Evolutionary conservation across 2,329 filamentous ascomycete species (phyloP).

Genomic region (Cercospora nicotianae): DNA sequence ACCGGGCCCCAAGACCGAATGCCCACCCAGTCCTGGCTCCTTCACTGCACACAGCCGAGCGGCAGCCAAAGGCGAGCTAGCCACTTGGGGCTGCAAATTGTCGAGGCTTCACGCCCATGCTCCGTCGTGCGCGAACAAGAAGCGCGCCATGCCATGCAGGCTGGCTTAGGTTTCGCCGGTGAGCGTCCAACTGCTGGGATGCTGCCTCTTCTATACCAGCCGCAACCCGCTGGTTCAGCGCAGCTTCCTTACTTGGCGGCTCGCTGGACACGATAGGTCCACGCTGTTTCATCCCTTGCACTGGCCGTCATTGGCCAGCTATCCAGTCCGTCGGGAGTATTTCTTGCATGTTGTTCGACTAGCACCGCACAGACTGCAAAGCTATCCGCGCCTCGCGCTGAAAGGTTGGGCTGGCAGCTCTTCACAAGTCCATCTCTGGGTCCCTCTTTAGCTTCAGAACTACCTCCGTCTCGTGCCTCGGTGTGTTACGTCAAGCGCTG

Average conservation of each 20-base stretch:
- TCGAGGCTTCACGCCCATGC: conserved; percentile 12
- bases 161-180: conserved; percentile 25
- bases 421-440: conserved; percentile 17
- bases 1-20: not conserved
- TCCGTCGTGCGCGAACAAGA: conserved; percentile 17
- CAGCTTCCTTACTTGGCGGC: conserved; percentile 31
- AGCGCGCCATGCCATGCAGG: conserved; percentile 26
- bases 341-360: conserved; percentile 28
- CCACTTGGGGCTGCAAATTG: conserved; percentile 13
- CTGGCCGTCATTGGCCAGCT: conserved; percentile 23
- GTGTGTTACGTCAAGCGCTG: conserved; percentile 33
- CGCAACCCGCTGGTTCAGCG: conserved; percentile 17
- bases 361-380: conserved; percentile 6
- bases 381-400: conserved; percentile 33
- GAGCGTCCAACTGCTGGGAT: conserved; percentile 19
- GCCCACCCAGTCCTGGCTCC: conserved; percentile 21
- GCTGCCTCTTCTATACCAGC: conserved; percentile 17
- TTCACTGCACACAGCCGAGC: conserved; percentile 26
- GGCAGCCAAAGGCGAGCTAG: conserved; percentile 14
- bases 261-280: conserved; percentile 31
- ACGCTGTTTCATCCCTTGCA: conserved; percentile 40
- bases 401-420: conserved; percentile 18
- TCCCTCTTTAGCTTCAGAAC: conserved; percentile 22
- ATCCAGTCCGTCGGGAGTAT: conserved; percentile 30
- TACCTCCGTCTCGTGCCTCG: conserved; percentile 29